Conservation (phyloP, 176 grass and related monocot genomes). For the Zoysia pacifica region DNA sequence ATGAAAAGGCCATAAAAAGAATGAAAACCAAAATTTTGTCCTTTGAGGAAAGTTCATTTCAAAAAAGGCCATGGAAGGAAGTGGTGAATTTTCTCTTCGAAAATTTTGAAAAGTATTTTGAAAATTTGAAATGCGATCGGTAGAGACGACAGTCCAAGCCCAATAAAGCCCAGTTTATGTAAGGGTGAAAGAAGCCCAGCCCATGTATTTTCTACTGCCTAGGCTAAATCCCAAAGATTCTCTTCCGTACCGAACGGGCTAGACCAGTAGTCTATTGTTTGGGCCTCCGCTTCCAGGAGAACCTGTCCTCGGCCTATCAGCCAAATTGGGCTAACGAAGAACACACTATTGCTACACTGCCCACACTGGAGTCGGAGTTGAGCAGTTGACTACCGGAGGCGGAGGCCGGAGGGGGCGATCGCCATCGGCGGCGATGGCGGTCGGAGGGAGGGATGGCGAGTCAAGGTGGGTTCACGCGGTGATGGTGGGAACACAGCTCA, state of each 20-base stretch:
- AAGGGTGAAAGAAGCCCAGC: background rate
- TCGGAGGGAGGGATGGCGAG: conserved; percentile 17
- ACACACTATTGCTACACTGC: background rate
- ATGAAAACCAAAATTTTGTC: too few relatives aligned
- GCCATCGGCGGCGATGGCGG: conserved; percentile 43
- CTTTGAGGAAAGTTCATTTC: too few relatives aligned
- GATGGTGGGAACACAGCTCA: conserved; percentile 64
- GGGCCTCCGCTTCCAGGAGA: background rate
- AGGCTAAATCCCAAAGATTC: too few relatives aligned
- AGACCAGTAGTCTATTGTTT: background rate
- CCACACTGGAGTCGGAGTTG: background rate
- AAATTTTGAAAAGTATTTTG: background rate
- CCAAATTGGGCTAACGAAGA: background rate
- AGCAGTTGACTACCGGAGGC: background rate
- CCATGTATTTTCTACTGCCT: background rate
- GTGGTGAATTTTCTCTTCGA: too few relatives aligned
- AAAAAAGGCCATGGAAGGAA: too few relatives aligned
- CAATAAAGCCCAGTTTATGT: background rate
- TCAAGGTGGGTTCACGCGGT: conserved; percentile 53
- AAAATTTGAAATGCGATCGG: background rate
- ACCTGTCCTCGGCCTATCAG: too few relatives aligned
- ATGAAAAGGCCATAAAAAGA: too few relatives aligned
- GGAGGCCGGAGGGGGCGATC: background rate
- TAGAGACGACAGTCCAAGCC: background rate
- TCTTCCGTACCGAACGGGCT: too few relatives aligned